Conservation (phyloP, 2,329 filamentous ascomycete genomes). For the Tothia fuscella region DNA sequence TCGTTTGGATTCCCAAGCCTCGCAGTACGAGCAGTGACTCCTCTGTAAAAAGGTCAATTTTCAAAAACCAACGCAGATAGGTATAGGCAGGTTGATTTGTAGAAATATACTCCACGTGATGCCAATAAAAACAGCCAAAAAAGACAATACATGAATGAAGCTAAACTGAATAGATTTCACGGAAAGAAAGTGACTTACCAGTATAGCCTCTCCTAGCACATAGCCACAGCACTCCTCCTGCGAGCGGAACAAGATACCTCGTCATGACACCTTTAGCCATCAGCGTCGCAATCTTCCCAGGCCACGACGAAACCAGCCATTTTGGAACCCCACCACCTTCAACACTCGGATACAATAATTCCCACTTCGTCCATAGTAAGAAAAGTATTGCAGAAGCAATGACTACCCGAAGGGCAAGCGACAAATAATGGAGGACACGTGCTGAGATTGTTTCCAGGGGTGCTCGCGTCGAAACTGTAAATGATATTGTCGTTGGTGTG, state of each 20-base stretch:
- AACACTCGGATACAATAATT: neutral
- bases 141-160: too few relatives aligned
- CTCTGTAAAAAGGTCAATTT: slow-evolving; percentile 34
- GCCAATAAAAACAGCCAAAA: too few relatives aligned
- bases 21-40: slow-evolving; percentile 83
- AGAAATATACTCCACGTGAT: too few relatives aligned
- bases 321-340: slow-evolving; percentile 2
- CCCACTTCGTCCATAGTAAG: slow-evolving; percentile 18
- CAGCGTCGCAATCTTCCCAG: neutral
- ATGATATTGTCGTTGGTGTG: slow-evolving; percentile 78
- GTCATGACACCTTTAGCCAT: slow-evolving; percentile 2
- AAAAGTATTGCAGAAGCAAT: slow-evolving; percentile 8
- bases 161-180: neutral
- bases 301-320: slow-evolving; percentile 3
- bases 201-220: slow-evolving; percentile 9
- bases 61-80: slow-evolving; percentile 12
- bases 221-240: neutral
- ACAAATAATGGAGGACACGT: slow-evolving; percentile 19
- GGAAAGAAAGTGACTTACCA: neutral
- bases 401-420: slow-evolving; percentile 6
- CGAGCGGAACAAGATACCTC: slow-evolving; percentile 6
- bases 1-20: slow-evolving; percentile 83
- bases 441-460: slow-evolving; percentile 34
- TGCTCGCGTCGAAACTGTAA: slow-evolving; percentile 76
- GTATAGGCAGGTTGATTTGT: neutral